Evolutionary conservation across 805 yeast species (phyloP).

Genomic region (Starmerella apis): DNA sequence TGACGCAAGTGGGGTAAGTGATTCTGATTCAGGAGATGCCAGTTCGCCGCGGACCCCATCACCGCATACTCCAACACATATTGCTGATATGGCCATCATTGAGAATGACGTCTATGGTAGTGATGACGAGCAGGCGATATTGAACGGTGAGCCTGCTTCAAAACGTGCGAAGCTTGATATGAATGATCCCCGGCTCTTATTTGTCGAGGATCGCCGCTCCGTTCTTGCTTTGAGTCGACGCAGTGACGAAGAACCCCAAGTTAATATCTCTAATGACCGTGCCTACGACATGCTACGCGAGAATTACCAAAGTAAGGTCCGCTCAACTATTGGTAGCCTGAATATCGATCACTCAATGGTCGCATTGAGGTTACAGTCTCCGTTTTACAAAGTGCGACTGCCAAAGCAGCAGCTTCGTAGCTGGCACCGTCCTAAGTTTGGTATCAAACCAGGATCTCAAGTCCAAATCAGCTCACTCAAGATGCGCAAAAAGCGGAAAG

Average conservation of each 20-base stretch:
- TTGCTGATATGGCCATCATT: constrained; percentile 21
- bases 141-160: constrained; percentile 46
- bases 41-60: constrained; percentile 7
- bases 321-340: constrained; percentile 84
- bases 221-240: constrained; percentile 11
- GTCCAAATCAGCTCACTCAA: constrained; percentile 68
- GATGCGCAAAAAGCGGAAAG: constrained; percentile 75
- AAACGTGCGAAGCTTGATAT: constrained; percentile 47
- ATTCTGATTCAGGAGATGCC: constrained; percentile 40
- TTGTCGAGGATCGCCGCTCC: constrained; percentile 39
- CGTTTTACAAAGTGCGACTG: constrained; percentile 73
- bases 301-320: constrained; percentile 80
- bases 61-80: constrained; percentile 8
- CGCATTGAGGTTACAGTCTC: constrained; percentile 76
- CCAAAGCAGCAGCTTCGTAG: constrained; percentile 57
- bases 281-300: constrained; percentile 73
- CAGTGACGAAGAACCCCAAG: constrained; percentile 39
- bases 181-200: constrained; percentile 75
- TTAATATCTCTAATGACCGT: constrained; percentile 79
- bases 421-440: constrained; percentile 70
- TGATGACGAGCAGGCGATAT: constrained; percentile 51
- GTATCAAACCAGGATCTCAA: constrained; percentile 64
- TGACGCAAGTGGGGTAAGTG: constrained; percentile 45
- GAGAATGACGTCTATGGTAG: constrained; percentile 30
- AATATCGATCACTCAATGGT: constrained; percentile 86